These are phyloP conservation scores for Penicillium cataractarum DNA, from an alignment of 495 filamentous ascomycete genomes.

Conservation along the genomic window DNA sequence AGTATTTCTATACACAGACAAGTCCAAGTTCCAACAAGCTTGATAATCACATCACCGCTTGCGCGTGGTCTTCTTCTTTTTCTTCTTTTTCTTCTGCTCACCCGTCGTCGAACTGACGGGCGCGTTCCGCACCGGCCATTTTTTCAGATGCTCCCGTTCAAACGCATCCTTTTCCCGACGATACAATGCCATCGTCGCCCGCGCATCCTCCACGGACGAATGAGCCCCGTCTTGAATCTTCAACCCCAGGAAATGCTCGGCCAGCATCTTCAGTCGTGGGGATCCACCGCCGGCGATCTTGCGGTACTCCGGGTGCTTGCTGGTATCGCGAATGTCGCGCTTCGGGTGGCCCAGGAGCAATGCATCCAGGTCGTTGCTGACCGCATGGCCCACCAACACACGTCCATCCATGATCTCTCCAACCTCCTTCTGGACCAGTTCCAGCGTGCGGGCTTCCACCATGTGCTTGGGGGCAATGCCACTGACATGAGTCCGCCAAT, in stretches of 20 bases:
- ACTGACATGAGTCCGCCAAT: constrained; percentile 85
- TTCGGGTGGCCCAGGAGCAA: constrained; percentile 76
- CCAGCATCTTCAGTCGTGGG: constrained; percentile 75
- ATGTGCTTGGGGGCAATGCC: constrained; percentile 77
- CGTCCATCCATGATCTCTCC: constrained; percentile 70
- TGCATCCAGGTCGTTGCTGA: constrained; percentile 81
- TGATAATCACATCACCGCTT: constrained; percentile 43
- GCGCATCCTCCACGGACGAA: constrained; percentile 83
- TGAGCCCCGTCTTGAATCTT: constrained; percentile 81
- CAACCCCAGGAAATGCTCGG: constrained; percentile 74
- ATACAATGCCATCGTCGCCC: constrained; percentile 87
- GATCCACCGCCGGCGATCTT: constrained; percentile 76
- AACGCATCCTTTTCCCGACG: constrained; percentile 78
- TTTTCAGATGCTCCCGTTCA: constrained; percentile 73
- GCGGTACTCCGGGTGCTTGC: constrained; percentile 71
- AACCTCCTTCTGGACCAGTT: constrained; percentile 73
- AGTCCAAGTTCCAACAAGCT: constrained; percentile 9
- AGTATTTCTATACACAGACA: constrained; percentile 5
- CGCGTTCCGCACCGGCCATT: constrained; percentile 55
- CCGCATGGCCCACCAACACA: constrained; percentile 86
- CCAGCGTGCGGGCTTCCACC: constrained; percentile 66
- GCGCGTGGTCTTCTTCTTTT: constrained; percentile 57
- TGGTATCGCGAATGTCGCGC: constrained; percentile 81
- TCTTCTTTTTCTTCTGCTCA: constrained; percentile 52
- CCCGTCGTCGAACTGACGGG: constrained; percentile 42